Evolutionary conservation across 2,329 filamentous ascomycete genomes (phyloP).

Genomic region (Dactylonectria macrodidyma): DNA sequence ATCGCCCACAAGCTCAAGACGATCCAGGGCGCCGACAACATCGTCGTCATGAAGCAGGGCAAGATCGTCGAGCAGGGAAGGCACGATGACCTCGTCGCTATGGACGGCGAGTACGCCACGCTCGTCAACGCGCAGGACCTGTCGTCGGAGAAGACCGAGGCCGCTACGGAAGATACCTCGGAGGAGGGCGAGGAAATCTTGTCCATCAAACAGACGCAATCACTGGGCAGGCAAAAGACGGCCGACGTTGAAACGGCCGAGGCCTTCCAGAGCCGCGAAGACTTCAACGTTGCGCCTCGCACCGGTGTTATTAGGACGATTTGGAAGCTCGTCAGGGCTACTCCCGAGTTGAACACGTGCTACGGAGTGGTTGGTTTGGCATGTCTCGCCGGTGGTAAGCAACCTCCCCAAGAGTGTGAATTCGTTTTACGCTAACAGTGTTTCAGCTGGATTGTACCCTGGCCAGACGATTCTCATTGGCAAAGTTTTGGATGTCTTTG

Average conservation of each 20-base stretch:
- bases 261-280: background rate
- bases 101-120: conserved; percentile 61
- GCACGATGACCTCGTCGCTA: conserved; percentile 62
- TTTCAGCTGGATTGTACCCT: conserved; percentile 53
- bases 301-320: background rate
- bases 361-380: background rate
- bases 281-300: background rate
- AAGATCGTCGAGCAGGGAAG: conserved; percentile 71
- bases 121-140: conserved; percentile 60
- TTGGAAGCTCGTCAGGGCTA: background rate
- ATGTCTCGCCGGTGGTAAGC: background rate
- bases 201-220: background rate
- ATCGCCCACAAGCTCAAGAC: conserved; percentile 73
- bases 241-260: background rate
- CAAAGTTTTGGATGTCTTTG: conserved; percentile 58
- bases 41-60: conserved; percentile 73
- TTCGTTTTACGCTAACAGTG: background rate
- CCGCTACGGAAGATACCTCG: background rate
- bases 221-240: background rate
- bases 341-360: background rate
- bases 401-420: background rate
- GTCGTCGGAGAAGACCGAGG: background rate
- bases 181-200: background rate
- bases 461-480: conserved; percentile 59
- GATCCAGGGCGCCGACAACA: conserved; percentile 72